Conservation (phyloP, 73 alveolate genomes). For the Uronychia binucleata region DNA sequence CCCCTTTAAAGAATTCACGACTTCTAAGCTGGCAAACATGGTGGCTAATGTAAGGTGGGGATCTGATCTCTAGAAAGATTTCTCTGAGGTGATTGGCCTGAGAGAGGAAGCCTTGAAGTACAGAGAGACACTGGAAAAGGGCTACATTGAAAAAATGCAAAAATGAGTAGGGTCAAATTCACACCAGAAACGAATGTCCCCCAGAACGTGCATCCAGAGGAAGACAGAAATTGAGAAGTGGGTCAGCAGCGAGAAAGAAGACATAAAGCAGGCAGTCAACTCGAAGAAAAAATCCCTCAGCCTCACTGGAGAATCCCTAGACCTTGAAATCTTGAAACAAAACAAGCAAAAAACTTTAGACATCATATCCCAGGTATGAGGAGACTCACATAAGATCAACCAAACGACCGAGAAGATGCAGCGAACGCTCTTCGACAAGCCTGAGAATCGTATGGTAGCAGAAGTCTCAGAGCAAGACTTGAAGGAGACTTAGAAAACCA, state of each 20-base stretch:
- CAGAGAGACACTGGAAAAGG: background rate
- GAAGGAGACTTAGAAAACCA: no score
- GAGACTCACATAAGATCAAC: background rate
- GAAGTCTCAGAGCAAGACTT: no score
- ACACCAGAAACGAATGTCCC: constrained; percentile 12
- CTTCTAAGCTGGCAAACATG: background rate
- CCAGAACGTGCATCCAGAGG: constrained; percentile 28
- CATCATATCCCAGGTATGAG: constrained; percentile 10
- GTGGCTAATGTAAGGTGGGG: no score
- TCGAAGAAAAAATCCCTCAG: constrained; percentile 12
- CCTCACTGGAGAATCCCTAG: background rate
- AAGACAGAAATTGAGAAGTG: constrained; percentile 1
- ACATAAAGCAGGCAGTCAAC: constrained; percentile 32
- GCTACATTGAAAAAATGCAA: background rate
- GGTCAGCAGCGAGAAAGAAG: constrained; percentile 36
- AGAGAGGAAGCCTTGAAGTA: background rate
- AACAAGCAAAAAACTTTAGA: constrained; percentile 37
- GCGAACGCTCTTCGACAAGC: background rate
- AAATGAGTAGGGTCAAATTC: background rate
- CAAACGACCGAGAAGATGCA: background rate
- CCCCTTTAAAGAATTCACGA: constrained; percentile 12
- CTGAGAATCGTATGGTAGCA: no score
- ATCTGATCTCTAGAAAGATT: no score
- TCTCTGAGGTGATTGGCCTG: background rate
- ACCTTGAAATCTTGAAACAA: background rate